Conservation (phyloP, 2,329 filamentous ascomycete species). For the Aspergillus niger region DNA sequence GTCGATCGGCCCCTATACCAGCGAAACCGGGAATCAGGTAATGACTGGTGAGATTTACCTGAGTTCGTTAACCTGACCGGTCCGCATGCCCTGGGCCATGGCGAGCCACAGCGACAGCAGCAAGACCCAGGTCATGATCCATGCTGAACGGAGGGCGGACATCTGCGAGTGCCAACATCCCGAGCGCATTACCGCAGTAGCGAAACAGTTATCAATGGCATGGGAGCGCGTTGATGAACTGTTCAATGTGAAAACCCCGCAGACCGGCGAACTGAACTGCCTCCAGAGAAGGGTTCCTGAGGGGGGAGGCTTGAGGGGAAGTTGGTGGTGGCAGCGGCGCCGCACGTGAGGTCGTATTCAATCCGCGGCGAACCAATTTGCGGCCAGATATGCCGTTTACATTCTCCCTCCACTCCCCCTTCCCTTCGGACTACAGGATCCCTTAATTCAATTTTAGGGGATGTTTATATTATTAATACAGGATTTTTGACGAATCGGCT, state of each 20-base stretch:
- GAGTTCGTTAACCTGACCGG: conserved; percentile 38
- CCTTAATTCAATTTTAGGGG: not conserved
- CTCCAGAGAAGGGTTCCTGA: conserved; percentile 9
- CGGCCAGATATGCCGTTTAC: conserved; percentile 36
- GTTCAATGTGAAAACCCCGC: conserved; percentile 20
- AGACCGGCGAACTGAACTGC: conserved; percentile 30
- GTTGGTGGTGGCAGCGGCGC: conserved; percentile 9
- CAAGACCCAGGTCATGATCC: conserved; percentile 37
- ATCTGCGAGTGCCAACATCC: conserved; percentile 43
- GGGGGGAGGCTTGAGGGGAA: conserved; percentile 8
- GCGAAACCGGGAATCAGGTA: not conserved
- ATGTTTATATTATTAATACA: not conserved
- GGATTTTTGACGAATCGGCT: conserved; percentile 5
- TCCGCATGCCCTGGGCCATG: conserved; percentile 38
- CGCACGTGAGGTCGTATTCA: conserved; percentile 21
- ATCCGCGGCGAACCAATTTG: conserved; percentile 9
- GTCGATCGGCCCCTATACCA: not conserved
- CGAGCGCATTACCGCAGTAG: conserved; percentile 43
- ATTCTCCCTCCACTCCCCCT: conserved; percentile 13
- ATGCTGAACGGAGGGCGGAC: conserved; percentile 36
- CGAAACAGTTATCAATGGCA: conserved; percentile 26
- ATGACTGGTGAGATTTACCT: conserved; percentile 29
- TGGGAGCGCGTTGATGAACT: conserved; percentile 28
- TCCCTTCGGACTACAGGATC: not conserved
- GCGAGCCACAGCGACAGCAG: conserved; percentile 40